These are phyloP conservation scores for Diutina rugosa DNA, from an alignment of 1,139 yeast genomes.

Conservation along the genomic window DNA sequence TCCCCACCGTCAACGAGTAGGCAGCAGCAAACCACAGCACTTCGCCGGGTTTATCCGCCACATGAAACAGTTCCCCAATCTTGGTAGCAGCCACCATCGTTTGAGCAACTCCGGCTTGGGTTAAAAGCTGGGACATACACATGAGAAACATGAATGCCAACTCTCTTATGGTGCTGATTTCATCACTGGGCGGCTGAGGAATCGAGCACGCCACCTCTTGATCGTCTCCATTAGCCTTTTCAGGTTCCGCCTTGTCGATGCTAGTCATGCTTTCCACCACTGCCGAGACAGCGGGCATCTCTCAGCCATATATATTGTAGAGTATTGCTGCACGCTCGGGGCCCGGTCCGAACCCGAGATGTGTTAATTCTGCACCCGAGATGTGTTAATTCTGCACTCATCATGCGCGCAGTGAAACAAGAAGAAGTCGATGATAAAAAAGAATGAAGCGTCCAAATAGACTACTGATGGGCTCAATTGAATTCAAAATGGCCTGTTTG, in stretches of 20 bases:
- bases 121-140: slow-evolving; percentile 30
- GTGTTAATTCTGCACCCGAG: not conserved
- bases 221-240: not conserved
- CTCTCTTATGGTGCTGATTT: slow-evolving; percentile 7
- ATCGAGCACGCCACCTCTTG: not conserved
- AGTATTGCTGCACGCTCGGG: not conserved
- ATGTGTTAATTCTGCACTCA: not conserved
- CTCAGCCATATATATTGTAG: not conserved
- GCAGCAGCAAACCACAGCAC: slow-evolving; percentile 50
- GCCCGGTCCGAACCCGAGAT: not conserved
- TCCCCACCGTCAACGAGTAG: slow-evolving; percentile 46
- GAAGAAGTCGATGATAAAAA: not conserved
- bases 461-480: not conserved
- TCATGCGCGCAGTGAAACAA: not conserved
- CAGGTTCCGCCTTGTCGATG: not conserved
- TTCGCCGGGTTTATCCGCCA: slow-evolving; percentile 23
- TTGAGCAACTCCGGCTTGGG: slow-evolving; percentile 38
- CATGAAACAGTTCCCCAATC: slow-evolving; percentile 26
- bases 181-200: not conserved
- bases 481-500: too few relatives aligned
- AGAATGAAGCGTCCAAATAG: not conserved
- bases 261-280: not conserved
- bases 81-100: slow-evolving; percentile 24
- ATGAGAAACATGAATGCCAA: slow-evolving; percentile 14
- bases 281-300: not conserved